Base-by-base conservation (phyloP, 192 early-diverging fungal species). In the Mortierella claussenii region DNA sequence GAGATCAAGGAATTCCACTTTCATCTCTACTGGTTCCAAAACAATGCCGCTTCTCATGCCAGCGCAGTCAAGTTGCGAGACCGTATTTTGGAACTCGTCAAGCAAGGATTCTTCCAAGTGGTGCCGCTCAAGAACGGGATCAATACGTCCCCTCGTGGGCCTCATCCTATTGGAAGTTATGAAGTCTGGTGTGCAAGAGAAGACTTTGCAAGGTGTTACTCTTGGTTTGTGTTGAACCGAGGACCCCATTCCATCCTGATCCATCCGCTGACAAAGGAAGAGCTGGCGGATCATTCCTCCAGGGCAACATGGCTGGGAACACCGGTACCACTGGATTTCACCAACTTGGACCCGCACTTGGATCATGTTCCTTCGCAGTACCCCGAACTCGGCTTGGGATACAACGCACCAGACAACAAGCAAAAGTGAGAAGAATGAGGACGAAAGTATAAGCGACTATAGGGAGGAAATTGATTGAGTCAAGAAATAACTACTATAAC, bases 1-100 rank as follows among this genome's bases (percentile, higher is more conserved):
- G 85, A 88, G 64, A 89, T 89, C 61, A 86, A 87, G 48, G 88
- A 89, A 54, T 89, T 56, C 44, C 90, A 91, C 45, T 89, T 91
- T 58, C 90, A 91, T 81, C 61, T 88, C 23, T 91, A 91, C 79
- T 90, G 82, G 69, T 73, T 89, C 64, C 65, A 85, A 68, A 60
- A 80, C 55, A 85, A 85, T 58, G 58, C 65, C 20, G 64, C 79
- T 31, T 64, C 80, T 12, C 60, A 75, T 13, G 67, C 49, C 18
- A 60, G 74, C 28, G 81, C 75, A 12, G 34, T 80, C 26, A 60
- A 74, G 44, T 47, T 79, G 4, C 67, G 86, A 50, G 64, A 84
- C 33, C 68, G 69, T 13, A 81, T 88, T 47, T 42, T 85, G 6
- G 52, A 73, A 20, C 61, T 84, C 7, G 81, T 79, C 42, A 59